A percentile compares a stretch with the other conserved stretches of the same genome.
Evolutionary conservation across 1,284 basidiomycete species (phyloP).

Genomic region (Puccinia brachypodii): DNA sequence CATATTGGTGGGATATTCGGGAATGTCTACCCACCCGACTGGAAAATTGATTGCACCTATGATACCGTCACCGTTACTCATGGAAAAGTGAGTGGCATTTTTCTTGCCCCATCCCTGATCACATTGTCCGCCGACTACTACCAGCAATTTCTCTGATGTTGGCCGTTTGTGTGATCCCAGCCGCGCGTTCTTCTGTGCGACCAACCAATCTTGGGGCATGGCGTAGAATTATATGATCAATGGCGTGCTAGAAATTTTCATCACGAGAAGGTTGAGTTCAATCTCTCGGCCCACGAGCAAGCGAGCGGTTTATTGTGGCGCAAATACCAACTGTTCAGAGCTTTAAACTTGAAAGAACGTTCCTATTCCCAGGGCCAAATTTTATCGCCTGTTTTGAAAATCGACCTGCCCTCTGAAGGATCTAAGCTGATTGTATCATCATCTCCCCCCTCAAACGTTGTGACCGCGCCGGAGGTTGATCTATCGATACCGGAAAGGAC

Average conservation of each 20-base stretch:
- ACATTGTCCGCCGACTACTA: background rate
- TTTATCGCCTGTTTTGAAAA: background rate
- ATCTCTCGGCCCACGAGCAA: background rate
- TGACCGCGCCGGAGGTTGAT: background rate
- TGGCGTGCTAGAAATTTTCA: background rate
- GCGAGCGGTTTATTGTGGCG: slow-evolving; percentile 1
- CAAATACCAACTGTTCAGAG: slow-evolving; percentile 3
- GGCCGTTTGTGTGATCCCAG: background rate
- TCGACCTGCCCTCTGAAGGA: background rate
- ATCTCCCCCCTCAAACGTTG: background rate
- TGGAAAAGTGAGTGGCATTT: background rate
- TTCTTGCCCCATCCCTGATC: background rate
- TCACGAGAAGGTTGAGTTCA: background rate
- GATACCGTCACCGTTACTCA: background rate
- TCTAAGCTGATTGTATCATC: background rate
- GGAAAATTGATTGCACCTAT: background rate
- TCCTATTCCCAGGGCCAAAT: background rate
- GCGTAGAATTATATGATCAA: background rate
- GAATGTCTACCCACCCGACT: background rate
- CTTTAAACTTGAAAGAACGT: background rate
- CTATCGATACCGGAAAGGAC: background rate
- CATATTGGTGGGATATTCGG: background rate
- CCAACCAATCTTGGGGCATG: background rate
- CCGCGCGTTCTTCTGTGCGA: background rate
- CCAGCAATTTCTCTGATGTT: background rate